Evolutionary conservation across 2,329 filamentous ascomycete genomes (phyloP), one percentile per base, ranked within the genome.

Genomic region (Rutstroemia sp.): DNA sequence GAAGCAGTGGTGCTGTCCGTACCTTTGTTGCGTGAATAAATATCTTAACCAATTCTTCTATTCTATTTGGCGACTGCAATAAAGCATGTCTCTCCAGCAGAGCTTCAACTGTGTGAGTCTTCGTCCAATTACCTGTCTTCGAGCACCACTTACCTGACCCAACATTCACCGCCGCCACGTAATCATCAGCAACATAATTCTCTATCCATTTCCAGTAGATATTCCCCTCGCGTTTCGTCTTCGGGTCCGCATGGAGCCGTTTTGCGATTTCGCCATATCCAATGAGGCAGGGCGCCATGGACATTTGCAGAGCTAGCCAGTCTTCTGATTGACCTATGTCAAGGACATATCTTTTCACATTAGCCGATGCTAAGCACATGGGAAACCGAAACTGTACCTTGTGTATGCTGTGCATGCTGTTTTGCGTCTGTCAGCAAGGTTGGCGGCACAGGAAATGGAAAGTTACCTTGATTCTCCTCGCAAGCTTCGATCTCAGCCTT

Each of bases 141-240:
- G 25, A 16, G 6, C 27, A 9, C 39, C 21, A 27, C 79, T 71
- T 74, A 90, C 88, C 83, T 54, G 79, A 82, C 21, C 89, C 90
- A 3, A 82, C 77, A 61, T 76, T 76, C 54, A 95, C 88, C 5
- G 89, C 88, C 60, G 84, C 77, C 0, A 77, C 73, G 63, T 95
- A 96, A 69, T 94, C 88, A 0, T 89, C 85, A 2, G 85, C 87
- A 16, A 88, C 81, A 68, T 96, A 97, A 67, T 90, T 95, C 68
- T 92, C 78, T 62, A 97, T 90, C 92, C 92, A 97, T 47, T 84
- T 80, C 86, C 88, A 94, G 74, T 95, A 97, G 18, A 74, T 77
- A 69, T 92, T 95, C 0, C 76, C 82, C 12, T 86, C 77, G 41
- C 78, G 77, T 59, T 75, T 75, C 38, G 83, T 87, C n/a, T 74